These are phyloP conservation scores for Kickxella alabastrina DNA, from an alignment of 192 early-diverging fungal species.

Conservation along the genomic window DNA sequence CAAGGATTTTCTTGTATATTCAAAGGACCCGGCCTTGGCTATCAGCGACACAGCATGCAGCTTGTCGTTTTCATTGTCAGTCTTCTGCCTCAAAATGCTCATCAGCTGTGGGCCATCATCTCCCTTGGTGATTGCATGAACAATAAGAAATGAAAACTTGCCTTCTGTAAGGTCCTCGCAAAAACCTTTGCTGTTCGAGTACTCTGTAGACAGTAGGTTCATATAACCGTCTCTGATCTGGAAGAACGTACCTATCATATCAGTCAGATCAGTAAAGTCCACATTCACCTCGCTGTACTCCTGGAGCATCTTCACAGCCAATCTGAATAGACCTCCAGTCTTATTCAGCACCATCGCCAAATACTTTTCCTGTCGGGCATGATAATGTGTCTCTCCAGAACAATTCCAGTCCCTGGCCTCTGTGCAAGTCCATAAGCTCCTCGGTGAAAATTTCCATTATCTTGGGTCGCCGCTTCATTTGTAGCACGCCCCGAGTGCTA, in stretches of 20 bases:
- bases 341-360: conserved; percentile 96
- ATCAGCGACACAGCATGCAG: conserved; percentile 79
- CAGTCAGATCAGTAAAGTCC: conserved; percentile 78
- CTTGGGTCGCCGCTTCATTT: conserved; percentile 60
- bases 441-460: conserved; percentile 86
- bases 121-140: conserved; percentile 71
- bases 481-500: conserved; percentile 68
- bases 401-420: conserved; percentile 97
- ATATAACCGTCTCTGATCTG: conserved; percentile 98
- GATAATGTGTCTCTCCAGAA: conserved; percentile 89
- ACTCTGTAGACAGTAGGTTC: conserved; percentile 85
- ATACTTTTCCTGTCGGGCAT: conserved; percentile 88
- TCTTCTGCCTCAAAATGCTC: conserved; percentile 87
- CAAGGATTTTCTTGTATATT: conserved; percentile 70
- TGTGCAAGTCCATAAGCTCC: conserved; percentile 86
- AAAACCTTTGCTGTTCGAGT: conserved; percentile 92
- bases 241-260: conserved; percentile 89
- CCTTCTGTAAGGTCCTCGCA: conserved; percentile 99
- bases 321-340: conserved; percentile 89
- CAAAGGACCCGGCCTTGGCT: conserved; percentile 73
- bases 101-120: conserved; percentile 63
- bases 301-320: conserved; percentile 95
- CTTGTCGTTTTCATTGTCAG: conserved; percentile 78
- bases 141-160: conserved; percentile 96
- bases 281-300: conserved; percentile 50